phyloP scores from a whole-genome alignment of 106 monocot genomes.

The Platanthera zijinensis region DNA sequence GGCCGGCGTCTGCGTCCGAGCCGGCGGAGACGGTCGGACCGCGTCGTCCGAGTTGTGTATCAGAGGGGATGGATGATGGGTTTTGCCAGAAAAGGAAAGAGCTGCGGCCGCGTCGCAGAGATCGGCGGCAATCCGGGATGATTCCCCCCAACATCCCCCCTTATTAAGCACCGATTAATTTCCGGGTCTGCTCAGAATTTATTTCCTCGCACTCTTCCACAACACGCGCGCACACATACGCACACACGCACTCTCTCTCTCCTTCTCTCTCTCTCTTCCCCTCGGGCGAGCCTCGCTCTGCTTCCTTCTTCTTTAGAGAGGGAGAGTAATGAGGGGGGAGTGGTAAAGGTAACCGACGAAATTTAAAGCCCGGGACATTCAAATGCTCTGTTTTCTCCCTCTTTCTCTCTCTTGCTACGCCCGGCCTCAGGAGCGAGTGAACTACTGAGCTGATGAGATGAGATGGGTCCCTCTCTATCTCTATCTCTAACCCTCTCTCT shows the following conservation, averaged over 20 bases:
- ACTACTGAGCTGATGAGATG: too few species aligned
- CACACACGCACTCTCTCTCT: too few species aligned
- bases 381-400: neutral
- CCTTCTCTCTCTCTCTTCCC: neutral
- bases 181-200: constrained; percentile 5
- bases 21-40: too few species aligned
- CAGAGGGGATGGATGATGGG: too few species aligned
- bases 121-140: constrained; percentile 6
- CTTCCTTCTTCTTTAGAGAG: constrained; percentile 7
- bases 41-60: too few species aligned
- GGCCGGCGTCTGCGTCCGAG: too few species aligned
- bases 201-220: constrained; percentile 6
- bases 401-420: neutral
- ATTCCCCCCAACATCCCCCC: constrained; percentile 9
- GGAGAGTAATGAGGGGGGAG: constrained; percentile 8
- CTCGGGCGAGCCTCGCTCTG: neutral
- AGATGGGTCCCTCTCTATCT: too few species aligned
- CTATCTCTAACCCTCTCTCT: too few species aligned
- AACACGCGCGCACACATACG: neutral
- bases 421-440: too few species aligned
- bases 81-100: constrained; percentile 1
- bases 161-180: constrained; percentile 14
- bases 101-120: neutral
- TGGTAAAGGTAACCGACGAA: constrained; percentile 9
- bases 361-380: constrained; percentile 8